These are phyloP conservation scores for Myriosclerotinia curreyana DNA, from an alignment of 2,329 filamentous ascomycete species.

Conservation along the genomic window DNA sequence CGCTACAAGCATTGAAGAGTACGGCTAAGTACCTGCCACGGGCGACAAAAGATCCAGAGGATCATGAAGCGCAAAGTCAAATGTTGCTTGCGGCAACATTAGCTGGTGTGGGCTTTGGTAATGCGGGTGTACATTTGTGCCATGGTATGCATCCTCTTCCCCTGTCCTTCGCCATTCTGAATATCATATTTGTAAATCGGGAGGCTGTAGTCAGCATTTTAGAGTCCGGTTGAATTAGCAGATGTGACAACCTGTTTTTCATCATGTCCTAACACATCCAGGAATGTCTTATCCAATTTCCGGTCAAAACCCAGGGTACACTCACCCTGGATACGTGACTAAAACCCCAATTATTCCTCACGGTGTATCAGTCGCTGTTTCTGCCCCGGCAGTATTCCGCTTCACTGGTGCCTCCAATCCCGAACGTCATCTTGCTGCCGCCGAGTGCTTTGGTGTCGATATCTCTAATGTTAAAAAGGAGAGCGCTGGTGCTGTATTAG, in stretches of 20 bases:
- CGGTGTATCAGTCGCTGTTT: constrained; percentile 91
- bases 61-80: constrained; percentile 86
- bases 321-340: constrained; percentile 82
- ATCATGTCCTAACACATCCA: constrained; percentile 34
- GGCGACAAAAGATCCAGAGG: constrained; percentile 81
- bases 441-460: constrained; percentile 88
- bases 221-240: background rate
- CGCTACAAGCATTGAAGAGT: constrained; percentile 74
- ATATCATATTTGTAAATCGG: no score
- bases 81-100: constrained; percentile 95
- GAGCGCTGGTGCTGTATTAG: constrained; percentile 82
- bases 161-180: background rate
- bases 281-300: constrained; percentile 98
- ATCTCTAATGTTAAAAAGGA: constrained; percentile 83
- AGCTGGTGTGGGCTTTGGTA: constrained; percentile 94
- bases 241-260: background rate
- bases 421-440: constrained; percentile 83
- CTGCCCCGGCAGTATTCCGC: constrained; percentile 86
- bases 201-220: no score
- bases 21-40: constrained; percentile 92
- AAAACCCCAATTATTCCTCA: constrained; percentile 82
- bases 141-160: constrained; percentile 47
- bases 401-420: constrained; percentile 93
- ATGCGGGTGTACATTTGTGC: constrained; percentile 89
- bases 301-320: constrained; percentile 88